Percentiles rank a stretch among this genome's conserved stretches.
Conservation (phyloP, 768 basidiomycete genomes). For the Gymnopilus junonius region DNA sequence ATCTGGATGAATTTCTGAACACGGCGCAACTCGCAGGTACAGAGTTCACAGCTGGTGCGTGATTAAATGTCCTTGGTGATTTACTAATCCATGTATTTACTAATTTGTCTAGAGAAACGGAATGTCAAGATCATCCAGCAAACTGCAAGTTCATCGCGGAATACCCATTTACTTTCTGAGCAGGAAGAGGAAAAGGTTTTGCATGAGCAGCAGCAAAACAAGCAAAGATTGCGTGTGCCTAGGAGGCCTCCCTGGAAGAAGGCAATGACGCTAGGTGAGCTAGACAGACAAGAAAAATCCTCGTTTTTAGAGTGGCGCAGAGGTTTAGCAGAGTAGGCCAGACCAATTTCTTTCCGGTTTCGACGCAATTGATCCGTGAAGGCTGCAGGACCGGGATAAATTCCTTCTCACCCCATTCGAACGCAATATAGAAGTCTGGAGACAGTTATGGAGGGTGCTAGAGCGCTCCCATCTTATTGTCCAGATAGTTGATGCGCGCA, state of each 20-base stretch:
- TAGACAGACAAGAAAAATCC: constrained; percentile 89
- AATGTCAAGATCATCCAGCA: constrained; percentile 81
- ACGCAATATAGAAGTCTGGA: constrained; percentile 97
- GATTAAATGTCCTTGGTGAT: constrained; percentile 6
- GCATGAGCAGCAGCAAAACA: constrained; percentile 77
- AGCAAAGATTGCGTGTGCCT: constrained; percentile 80
- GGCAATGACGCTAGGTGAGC: constrained; percentile 70
- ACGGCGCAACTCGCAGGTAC: constrained; percentile 94
- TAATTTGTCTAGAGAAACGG: constrained; percentile 58
- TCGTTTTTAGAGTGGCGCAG: constrained; percentile 94
- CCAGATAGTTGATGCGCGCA: constrained; percentile 96
- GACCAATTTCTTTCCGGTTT: background rate
- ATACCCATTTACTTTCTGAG: constrained; percentile 85
- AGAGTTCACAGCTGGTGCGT: constrained; percentile 92
- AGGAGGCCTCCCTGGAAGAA: constrained; percentile 90
- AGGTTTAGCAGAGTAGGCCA: constrained; percentile 84
- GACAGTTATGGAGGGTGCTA: constrained; percentile 96
- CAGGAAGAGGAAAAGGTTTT: constrained; percentile 80
- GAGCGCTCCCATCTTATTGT: constrained; percentile 95
- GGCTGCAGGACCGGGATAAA: constrained; percentile 85
- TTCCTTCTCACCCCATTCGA: constrained; percentile 97
- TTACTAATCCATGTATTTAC: constrained; percentile 2
- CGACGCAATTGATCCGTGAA: constrained; percentile 32
- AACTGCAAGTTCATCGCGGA: constrained; percentile 58
- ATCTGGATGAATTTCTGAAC: constrained; percentile 94